Evolutionary conservation across 2,329 filamentous ascomycete species (phyloP).

Genomic region (Xylariaceae sp.): DNA sequence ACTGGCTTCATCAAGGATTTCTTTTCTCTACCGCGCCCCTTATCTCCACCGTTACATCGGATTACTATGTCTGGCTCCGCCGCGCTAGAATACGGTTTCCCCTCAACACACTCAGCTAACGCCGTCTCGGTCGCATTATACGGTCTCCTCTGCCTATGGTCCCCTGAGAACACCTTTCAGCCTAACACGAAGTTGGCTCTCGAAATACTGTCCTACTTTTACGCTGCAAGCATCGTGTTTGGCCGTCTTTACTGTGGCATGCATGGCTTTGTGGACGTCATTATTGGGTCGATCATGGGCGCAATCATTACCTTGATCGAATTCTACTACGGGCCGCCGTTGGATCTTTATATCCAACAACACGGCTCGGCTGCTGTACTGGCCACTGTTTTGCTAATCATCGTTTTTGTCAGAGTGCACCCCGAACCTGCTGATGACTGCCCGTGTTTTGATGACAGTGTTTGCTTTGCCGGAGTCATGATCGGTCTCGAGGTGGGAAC

Average conservation of each 20-base stretch:
- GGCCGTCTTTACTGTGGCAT: constrained; percentile 96
- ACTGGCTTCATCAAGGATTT: constrained; percentile 94
- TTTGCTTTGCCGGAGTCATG: constrained; percentile 85
- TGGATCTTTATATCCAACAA: constrained; percentile 67
- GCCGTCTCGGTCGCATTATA: constrained; percentile 92
- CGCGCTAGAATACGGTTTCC: constrained; percentile 93
- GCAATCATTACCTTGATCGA: constrained; percentile 56
- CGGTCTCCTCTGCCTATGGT: constrained; percentile 64
- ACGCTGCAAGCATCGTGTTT: constrained; percentile 81
- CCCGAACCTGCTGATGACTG: constrained; percentile 96
- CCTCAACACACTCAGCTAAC: constrained; percentile 94
- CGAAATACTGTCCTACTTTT: constrained; percentile 71
- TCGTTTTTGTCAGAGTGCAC: constrained; percentile 78
- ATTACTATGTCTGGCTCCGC: constrained; percentile 98
- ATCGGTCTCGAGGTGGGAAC: constrained; percentile 77
- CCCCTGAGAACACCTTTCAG: constrained; percentile 57
- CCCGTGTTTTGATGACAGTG: constrained; percentile 93
- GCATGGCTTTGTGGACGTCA: constrained; percentile 93
- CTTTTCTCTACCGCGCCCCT: constrained; percentile 81
- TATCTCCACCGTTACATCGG: constrained; percentile 85
- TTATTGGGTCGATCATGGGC: constrained; percentile 74
- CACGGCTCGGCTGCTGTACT: constrained; percentile 61
- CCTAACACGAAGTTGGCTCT: constrained; percentile 56
- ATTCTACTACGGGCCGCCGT: constrained; percentile 53
- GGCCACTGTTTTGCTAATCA: constrained; percentile 59